Evolutionary conservation across 306 rosid species (phyloP), one percentile per base, ranked within the genome.

Genomic region (Gastrolobium bilobum): DNA sequence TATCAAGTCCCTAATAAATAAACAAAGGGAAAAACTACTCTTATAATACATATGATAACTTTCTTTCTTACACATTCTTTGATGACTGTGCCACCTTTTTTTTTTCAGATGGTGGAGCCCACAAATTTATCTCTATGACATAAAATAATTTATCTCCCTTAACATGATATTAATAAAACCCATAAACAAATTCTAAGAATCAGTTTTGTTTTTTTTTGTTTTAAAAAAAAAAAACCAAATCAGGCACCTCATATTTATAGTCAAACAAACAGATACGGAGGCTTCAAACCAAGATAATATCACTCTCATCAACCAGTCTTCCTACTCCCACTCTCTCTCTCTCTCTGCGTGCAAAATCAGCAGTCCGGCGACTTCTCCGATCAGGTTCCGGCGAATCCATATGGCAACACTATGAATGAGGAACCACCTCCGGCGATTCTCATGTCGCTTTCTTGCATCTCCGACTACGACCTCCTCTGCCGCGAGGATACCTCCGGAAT

Each of bases 381-480:
- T 44, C 60, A 67, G 30, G 48, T 70, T 51, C 86, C 66, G 77
- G 83, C 60, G 11, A 59, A 30, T 31, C 15, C 8, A 75, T 37
- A 73, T 86, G 94, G 87, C 56, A 29, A 67, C 81, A 81, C 71
- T 87, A 87, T 89, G 97, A 93, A 89, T 84, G 91, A 89, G 77
- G 75, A 82, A 50, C 58, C 15, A 51, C n/a, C 53, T 4, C 10
- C 63, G 68, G 43, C 50, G 54, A 57, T 86, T 67, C 76, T 68
- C 88, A 93, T 91, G 94, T 81, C 94, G 73, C 71, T 86, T 33
- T 85, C 94, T 77, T 83, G 87, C 85, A 82, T 89, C 81, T 84
- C 94, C 42, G 88, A 93, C 54, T 87, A 88, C 61, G 89, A 93
- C 79, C 90, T 93, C 47, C 88, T 89, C 51, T 93, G 98, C 84